Conservation (phyloP, 1,284 basidiomycete genomes). For the Pseudozyma pruni region DNA sequence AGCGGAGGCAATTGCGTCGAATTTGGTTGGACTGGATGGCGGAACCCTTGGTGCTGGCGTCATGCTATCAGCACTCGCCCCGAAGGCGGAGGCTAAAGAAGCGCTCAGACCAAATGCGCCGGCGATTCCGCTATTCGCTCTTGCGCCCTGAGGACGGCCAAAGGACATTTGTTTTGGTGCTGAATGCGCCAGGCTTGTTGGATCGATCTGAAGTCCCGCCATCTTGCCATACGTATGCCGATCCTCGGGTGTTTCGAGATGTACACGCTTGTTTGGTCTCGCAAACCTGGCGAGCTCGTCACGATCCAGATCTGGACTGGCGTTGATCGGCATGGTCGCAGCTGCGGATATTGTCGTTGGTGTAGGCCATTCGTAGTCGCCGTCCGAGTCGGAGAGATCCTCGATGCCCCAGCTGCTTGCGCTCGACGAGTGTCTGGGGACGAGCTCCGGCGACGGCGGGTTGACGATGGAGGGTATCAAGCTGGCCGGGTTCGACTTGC, state of each 20-base stretch:
- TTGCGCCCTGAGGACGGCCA: constrained; percentile 2
- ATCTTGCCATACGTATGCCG: constrained; percentile 41
- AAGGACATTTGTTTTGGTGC: constrained; percentile 9
- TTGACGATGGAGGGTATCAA: constrained; percentile 40
- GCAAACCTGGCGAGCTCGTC: constrained; percentile 43
- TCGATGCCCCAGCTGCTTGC: constrained; percentile 49
- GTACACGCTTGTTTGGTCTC: constrained; percentile 29
- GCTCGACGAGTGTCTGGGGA: constrained; percentile 39
- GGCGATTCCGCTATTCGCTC: constrained; percentile 31
- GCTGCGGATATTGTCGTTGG: too few species aligned
- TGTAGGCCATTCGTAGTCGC: constrained; percentile 38
- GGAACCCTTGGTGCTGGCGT: constrained; percentile 32
- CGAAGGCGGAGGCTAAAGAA: constrained; percentile 15
- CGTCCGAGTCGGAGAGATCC: constrained; percentile 46
- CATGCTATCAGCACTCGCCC: constrained; percentile 2
- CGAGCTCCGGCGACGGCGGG: constrained; percentile 36
- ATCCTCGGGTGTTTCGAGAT: constrained; percentile 42
- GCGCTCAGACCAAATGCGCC: constrained; percentile 39
- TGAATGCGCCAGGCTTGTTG: constrained; percentile 3
- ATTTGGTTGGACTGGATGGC: constrained; percentile 44
- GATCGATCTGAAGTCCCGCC: constrained; percentile 42
- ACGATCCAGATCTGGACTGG: constrained; percentile 25
- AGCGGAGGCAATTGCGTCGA: constrained; percentile 1
- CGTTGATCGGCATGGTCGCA: not conserved
- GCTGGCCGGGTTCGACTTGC: constrained; percentile 2